Evolutionary conservation across 495 filamentous ascomycete genomes (phyloP).

Genomic region (Daldinia childiae): DNA sequence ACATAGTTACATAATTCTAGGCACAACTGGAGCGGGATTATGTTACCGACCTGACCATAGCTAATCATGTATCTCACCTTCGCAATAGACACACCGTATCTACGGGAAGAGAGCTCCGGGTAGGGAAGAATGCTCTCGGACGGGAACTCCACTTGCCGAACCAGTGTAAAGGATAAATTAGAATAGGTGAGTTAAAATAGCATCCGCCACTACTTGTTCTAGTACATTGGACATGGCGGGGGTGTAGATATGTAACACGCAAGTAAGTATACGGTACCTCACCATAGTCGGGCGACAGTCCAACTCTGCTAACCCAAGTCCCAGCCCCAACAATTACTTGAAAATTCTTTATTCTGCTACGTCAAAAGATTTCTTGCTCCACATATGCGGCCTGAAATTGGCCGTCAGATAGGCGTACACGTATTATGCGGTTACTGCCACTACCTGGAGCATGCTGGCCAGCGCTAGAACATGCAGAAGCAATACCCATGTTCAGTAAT

Average conservation of each 20-base stretch:
- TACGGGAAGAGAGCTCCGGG: neutral
- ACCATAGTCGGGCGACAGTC: neutral
- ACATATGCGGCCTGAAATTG: neutral
- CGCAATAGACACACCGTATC: no score
- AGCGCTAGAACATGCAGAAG: no score
- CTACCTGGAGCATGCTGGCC: no score
- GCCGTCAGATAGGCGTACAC: neutral
- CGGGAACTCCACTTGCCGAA: neutral
- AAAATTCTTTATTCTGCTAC: neutral
- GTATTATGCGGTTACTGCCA: neutral
- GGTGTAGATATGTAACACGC: neutral
- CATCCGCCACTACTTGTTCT: neutral
- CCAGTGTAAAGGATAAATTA: neutral
- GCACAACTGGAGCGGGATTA: neutral
- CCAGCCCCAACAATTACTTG: neutral
- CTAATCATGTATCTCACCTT: neutral
- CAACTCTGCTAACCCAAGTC: neutral
- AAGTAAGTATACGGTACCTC: neutral
- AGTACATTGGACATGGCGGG: neutral
- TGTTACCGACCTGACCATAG: neutral
- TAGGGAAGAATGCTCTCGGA: neutral
- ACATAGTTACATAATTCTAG: neutral
- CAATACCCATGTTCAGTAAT: neutral
- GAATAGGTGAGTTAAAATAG: neutral
- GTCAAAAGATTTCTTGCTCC: neutral